phyloP scores from a whole-genome alignment of 2,329 filamentous ascomycete species.

The Sporothrix inflata region DNA sequence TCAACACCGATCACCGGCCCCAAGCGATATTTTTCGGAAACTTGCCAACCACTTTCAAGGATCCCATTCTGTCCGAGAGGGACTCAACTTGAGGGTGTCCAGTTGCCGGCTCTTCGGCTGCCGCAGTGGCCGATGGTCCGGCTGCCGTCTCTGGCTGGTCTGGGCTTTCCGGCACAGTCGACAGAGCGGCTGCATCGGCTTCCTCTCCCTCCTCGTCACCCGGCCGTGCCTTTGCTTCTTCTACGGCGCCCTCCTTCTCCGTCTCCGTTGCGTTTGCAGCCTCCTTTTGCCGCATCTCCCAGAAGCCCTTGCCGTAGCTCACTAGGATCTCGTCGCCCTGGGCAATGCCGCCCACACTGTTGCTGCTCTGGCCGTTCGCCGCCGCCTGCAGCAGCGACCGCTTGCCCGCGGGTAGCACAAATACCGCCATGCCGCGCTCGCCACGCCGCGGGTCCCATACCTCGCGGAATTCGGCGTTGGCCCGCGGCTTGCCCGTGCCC shows the following conservation, averaged over 20 bases:
- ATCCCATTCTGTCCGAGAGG: not conserved
- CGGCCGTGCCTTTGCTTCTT: not conserved
- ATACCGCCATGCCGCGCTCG: constrained; percentile 61
- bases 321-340: constrained; percentile 68
- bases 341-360: constrained; percentile 43
- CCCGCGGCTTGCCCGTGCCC: constrained; percentile 51
- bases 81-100: not conserved
- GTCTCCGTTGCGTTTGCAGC: constrained; percentile 29
- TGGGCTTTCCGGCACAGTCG: constrained; percentile 1
- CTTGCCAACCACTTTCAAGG: constrained; percentile 14
- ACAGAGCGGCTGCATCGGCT: not conserved
- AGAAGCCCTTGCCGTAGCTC: constrained; percentile 70
- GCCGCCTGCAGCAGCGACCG: constrained; percentile 32
- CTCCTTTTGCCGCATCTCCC: constrained; percentile 54
- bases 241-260: not conserved
- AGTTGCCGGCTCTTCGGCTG: not conserved
- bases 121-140: no score
- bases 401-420: constrained; percentile 54
- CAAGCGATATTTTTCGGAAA: not conserved
- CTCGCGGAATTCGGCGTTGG: constrained; percentile 63
- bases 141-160: not conserved
- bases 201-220: not conserved
- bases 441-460: constrained; percentile 58
- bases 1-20: not conserved
- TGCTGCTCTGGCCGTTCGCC: not conserved